phyloP scores from a whole-genome alignment of 768 basidiomycete species.

The Polyporus arcularius region DNA sequence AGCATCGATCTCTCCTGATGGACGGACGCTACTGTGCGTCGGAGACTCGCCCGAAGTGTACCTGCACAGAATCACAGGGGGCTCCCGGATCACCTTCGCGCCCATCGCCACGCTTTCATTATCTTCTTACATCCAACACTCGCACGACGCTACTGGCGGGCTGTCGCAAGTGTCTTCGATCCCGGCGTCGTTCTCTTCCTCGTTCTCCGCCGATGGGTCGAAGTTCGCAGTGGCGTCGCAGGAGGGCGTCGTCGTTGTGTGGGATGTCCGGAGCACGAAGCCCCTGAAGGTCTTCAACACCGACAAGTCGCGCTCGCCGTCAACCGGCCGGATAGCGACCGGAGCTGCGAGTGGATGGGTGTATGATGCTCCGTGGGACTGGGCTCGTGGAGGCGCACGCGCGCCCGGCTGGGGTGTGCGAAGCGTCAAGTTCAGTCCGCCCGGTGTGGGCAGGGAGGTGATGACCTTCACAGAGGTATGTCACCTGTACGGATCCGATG shows the following conservation, averaged over 20 bases:
- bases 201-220: conserved; percentile 72
- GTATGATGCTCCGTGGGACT: conserved; percentile 68
- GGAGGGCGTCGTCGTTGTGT: conserved; percentile 77
- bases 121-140: conserved; percentile 46
- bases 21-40: conserved; percentile 82
- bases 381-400: conserved; percentile 50
- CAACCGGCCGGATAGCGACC: conserved; percentile 30
- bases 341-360: conserved; percentile 53
- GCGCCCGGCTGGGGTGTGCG: conserved; percentile 85
- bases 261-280: conserved; percentile 78
- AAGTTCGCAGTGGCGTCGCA: conserved; percentile 87
- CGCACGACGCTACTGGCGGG: conserved; percentile 16
- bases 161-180: conserved; percentile 31
- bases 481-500: neutral
- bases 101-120: conserved; percentile 70
- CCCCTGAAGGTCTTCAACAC: conserved; percentile 72
- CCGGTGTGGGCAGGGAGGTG: conserved; percentile 65
- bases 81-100: conserved; percentile 58
- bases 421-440: conserved; percentile 81
- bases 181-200: conserved; percentile 76
- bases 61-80: conserved; percentile 75
- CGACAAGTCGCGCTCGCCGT: conserved; percentile 36
- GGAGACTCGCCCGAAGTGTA: conserved; percentile 89
- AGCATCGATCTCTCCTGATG: conserved; percentile 92
- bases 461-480: conserved; percentile 90